These are phyloP conservation scores for Calonectria pseudoturangicola DNA, from an alignment of 2,329 filamentous ascomycete genomes.

Conservation along the genomic window DNA sequence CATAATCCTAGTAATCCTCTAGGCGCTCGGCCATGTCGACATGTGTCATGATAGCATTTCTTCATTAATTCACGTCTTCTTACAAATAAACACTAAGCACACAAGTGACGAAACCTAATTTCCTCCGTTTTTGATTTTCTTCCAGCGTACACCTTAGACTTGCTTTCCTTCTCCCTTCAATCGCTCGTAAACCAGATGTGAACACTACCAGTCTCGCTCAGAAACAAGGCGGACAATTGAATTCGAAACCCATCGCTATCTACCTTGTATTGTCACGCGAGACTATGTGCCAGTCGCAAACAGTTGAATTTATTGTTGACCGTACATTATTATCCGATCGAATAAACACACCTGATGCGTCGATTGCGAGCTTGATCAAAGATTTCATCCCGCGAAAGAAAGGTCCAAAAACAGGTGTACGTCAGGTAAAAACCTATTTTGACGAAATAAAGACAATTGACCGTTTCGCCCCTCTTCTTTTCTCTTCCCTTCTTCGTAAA, in stretches of 20 bases:
- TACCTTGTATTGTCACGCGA: not conserved
- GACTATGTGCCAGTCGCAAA: constrained; percentile 9
- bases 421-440: constrained; percentile 1
- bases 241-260: not conserved
- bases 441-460: not conserved
- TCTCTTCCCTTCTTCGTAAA: constrained; percentile 20
- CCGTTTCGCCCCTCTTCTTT: constrained; percentile 23
- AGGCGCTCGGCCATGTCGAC: constrained; percentile 47
- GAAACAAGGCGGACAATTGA: not conserved
- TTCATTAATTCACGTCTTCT: constrained; percentile 54
- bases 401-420: constrained; percentile 5
- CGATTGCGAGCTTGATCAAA: not conserved
- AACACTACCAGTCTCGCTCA: not conserved
- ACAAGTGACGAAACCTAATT: constrained; percentile 37
- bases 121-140: constrained; percentile 38
- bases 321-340: constrained; percentile 14
- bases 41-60: constrained; percentile 58
- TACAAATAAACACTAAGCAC: constrained; percentile 45
- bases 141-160: constrained; percentile 13
- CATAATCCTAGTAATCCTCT: constrained; percentile 50
- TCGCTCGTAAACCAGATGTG: not conserved
- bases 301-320: constrained; percentile 1
- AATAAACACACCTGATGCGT: not conserved
- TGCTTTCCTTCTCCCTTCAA: not conserved
- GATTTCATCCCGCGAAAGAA: not conserved